A percentile compares a stretch with the other conserved stretches of the same genome.
phyloP scores from a whole-genome alignment of 305 asterid genomes.

The Nicotiana rustica region DNA sequence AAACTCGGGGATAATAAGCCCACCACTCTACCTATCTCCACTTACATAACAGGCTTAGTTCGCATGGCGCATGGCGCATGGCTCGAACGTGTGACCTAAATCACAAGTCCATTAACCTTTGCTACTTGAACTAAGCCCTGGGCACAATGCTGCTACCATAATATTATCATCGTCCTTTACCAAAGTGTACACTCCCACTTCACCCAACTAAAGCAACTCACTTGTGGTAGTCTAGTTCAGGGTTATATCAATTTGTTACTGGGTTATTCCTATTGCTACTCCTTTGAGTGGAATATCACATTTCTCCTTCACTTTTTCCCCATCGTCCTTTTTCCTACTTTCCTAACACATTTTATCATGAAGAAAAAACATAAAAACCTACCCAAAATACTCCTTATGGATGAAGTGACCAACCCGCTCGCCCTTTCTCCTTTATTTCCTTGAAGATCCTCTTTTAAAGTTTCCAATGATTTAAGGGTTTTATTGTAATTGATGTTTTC shows the following conservation, averaged over 20 bases:
- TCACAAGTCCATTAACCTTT: too few relatives aligned
- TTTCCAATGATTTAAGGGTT: background rate
- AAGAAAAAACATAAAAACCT: background rate
- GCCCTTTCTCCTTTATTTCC: background rate
- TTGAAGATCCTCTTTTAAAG: background rate
- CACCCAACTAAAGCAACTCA: background rate
- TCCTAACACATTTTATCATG: conserved; percentile 8
- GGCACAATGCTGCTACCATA: background rate
- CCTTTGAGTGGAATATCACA: background rate
- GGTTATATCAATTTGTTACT: background rate
- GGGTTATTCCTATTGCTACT: background rate
- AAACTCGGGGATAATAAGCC: too few relatives aligned
- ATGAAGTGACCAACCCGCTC: background rate
- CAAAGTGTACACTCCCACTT: background rate
- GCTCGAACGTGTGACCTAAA: too few relatives aligned
- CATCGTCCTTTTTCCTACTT: background rate
- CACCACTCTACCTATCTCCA: too few relatives aligned
- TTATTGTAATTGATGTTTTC: background rate
- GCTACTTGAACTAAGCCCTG: too few relatives aligned
- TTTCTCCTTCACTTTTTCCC: background rate
- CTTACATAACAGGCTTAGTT: too few relatives aligned
- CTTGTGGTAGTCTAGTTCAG: background rate
- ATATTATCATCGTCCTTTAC: background rate
- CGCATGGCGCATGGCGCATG: too few relatives aligned
- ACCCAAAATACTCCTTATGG: conserved; percentile 8